phyloP scores from a whole-genome alignment of 495 filamentous ascomycete genomes.

The Lentithecium fluviatile region DNA sequence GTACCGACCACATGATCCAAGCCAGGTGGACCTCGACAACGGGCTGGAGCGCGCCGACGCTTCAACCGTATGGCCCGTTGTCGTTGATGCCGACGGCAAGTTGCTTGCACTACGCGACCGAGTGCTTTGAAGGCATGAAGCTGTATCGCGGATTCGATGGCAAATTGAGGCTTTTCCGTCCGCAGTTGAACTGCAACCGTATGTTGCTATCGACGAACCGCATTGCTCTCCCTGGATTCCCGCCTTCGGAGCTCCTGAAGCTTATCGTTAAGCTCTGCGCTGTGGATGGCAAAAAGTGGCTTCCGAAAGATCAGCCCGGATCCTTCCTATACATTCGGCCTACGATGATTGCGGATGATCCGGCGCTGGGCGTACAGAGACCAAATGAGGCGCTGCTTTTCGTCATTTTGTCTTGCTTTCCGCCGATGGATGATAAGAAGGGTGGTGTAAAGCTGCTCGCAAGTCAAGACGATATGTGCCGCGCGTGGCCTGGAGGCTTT shows the following conservation, averaged over 20 bases:
- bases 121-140: slow-evolving; percentile 92
- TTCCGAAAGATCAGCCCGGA: slow-evolving; percentile 65
- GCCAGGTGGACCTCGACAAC: slow-evolving; percentile 61
- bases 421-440: slow-evolving; percentile 41
- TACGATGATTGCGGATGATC: slow-evolving; percentile 77
- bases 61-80: slow-evolving; percentile 78
- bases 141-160: slow-evolving; percentile 81
- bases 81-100: slow-evolving; percentile 79
- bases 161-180: slow-evolving; percentile 81
- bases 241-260: slow-evolving; percentile 67
- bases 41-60: slow-evolving; percentile 77
- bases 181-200: slow-evolving; percentile 71
- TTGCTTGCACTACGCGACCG: slow-evolving; percentile 86
- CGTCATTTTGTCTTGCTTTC: slow-evolving; percentile 75
- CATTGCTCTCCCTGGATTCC: slow-evolving; percentile 75
- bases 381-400: slow-evolving; percentile 82
- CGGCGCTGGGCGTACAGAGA: slow-evolving; percentile 75
- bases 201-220: slow-evolving; percentile 69
- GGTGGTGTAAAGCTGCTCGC: slow-evolving; percentile 74
- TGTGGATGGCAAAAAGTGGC: slow-evolving; percentile 73
- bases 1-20: slow-evolving; percentile 90
- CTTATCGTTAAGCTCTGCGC: slow-evolving; percentile 70
- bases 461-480: slow-evolving; percentile 69
- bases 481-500: slow-evolving; percentile 91
- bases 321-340: slow-evolving; percentile 78